Evolutionary conservation across 2,329 filamentous ascomycete species (phyloP), one percentile per base, ranked within the genome.

Genomic region (Monosporascus sp.): DNA sequence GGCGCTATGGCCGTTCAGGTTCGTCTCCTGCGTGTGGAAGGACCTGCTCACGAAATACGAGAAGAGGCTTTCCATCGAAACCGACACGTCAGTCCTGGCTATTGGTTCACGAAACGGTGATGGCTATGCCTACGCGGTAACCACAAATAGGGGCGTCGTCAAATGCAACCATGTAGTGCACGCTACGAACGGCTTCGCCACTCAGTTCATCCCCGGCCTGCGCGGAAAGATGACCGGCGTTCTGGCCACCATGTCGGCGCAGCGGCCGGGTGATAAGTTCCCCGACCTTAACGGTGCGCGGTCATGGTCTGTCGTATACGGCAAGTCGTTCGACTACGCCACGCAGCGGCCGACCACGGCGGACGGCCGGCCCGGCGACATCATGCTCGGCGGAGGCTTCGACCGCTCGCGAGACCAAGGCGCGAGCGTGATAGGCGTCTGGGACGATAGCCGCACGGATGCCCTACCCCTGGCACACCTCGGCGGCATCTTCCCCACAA

Each of bases 301-400:
- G 5, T 81, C 79, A 0, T 84, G 80, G 79, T 73, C 75, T 1
- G 66, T 82, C 8, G 67, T 77, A 1, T 78, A 78, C 53, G 66
- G 63, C 3, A 59, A 66, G 0, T 74, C 75, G 0, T 79, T 76
- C 47, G 80, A 83, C 58, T 81, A 82, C 57, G 66, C 79, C 5
- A 79, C 77, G 0, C 77, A 81, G 57, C 65, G 72, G 49, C 67
- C 76, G 1, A 64, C 18, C 17, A 18, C 7, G 14, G 18, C 39
- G 17, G 22, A 68, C n/a, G 64, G 66, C 2, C 43, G 57, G 2
- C 60, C 66, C 0, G 71, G 75, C 1, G 75, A 81, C 52, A 65
- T 84, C 54, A 78, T 84, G 75, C 62, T 80, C 2, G 80, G 81
- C 2, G 81, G 81, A 0, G 81, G 77, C 0, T 75, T 81, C 51